Base-by-base conservation (phyloP, 2,329 filamentous ascomycete genomes). In the Hypoxylon rubiginosum region DNA sequence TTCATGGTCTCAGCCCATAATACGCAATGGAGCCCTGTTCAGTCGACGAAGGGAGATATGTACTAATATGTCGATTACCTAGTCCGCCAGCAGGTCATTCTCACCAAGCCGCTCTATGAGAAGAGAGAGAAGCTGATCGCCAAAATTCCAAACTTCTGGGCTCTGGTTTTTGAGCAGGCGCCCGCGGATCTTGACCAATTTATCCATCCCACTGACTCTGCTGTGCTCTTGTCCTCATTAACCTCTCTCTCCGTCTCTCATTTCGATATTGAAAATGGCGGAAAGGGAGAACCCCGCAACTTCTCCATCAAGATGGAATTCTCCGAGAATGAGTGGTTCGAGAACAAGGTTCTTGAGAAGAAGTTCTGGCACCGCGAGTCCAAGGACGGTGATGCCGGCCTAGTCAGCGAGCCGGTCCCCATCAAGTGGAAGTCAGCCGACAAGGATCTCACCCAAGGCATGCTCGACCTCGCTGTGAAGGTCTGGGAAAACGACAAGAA, bases 121-220 rank as follows among this genome's bases (percentile, higher is more conserved):
- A 92, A 92, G 82, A 93, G 95, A 77, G 84, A 88, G 71, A 85
- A 88, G 73, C 81, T 93, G 69, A 83, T 96, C 70, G 80, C 86
- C 69, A 85, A 90, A 76, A 94, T 97, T 76, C 88, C 89, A 73
- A 89, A 92, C 82, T 99, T 98, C 88, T 98, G 96, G 96, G 86
- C 92, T n/a, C 88, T 97, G 63, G 94, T 97, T 62, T 86, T 98
- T 78, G 92, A 97, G 83, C 91, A 94, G 82, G 90, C 92, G 2
- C 94, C 94, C 1, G 85, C 87, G 50, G 93, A 97, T 69, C 87
- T 99, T 73, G 94, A 97, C 81, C 90, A 93, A 80, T 94, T 91
- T 84, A 91, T 98, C 77, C 90, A 93, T 77, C 91, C 93, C 46
- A 86, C 87, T 52, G 95, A 98, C 82, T 89, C 90, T 13, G 86